phyloP scores from a whole-genome alignment of 306 rosid genomes.

The Prunus dulcis region DNA sequence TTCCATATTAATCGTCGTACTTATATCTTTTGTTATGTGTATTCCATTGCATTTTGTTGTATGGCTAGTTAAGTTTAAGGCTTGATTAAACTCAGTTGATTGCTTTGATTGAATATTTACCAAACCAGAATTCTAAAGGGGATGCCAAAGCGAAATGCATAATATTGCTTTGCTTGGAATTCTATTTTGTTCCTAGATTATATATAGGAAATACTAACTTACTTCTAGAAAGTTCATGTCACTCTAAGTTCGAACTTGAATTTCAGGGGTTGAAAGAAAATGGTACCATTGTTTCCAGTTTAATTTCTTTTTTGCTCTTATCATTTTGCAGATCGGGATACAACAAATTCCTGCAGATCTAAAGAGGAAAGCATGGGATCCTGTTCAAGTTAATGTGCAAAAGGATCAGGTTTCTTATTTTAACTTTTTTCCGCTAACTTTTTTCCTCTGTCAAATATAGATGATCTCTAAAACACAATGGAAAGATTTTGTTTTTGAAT shows the following conservation, averaged over 20 bases:
- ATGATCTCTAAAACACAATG: neutral
- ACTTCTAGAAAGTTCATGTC: neutral
- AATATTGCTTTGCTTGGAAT: neutral
- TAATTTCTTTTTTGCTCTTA: slow-evolving; percentile 15
- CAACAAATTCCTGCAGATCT: slow-evolving; percentile 54
- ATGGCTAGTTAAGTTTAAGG: neutral
- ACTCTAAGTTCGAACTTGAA: neutral
- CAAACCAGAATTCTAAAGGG: neutral
- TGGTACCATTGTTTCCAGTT: slow-evolving; percentile 14
- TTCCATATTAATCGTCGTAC: neutral
- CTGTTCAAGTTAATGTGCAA: slow-evolving; percentile 49
- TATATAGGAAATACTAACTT: neutral
- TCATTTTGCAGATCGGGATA: slow-evolving; percentile 71
- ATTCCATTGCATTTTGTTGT: neutral
- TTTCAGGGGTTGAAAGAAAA: neutral
- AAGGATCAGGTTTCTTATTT: slow-evolving; percentile 63
- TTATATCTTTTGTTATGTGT: neutral
- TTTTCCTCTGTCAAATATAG: neutral
- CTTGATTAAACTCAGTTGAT: neutral
- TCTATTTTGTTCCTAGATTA: neutral
- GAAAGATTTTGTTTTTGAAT: neutral
- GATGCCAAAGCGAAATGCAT: neutral
- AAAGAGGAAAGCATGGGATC: slow-evolving; percentile 57
- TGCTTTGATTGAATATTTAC: neutral
- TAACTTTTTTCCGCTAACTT: neutral